Evolutionary conservation across 2,329 filamentous ascomycete genomes (phyloP).

Genomic region (Aspergillus texensis): DNA sequence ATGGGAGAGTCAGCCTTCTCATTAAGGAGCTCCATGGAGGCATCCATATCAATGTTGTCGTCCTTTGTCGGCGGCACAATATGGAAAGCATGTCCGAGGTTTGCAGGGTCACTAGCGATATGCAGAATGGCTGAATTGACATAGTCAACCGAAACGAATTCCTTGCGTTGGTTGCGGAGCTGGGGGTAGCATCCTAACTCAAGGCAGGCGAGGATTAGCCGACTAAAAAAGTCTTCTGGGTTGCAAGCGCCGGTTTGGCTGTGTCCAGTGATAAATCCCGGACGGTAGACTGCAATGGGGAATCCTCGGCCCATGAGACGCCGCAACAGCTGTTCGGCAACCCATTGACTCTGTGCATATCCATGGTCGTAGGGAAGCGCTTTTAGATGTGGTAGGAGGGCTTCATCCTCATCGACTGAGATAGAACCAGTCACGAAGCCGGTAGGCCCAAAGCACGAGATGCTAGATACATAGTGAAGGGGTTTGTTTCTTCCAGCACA

Average conservation of each 20-base stretch:
- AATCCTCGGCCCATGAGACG: constrained; percentile 75
- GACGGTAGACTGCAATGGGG: constrained; percentile 70
- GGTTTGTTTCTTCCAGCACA: constrained; percentile 35
- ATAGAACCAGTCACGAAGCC: constrained; percentile 22
- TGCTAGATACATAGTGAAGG: constrained; percentile 29
- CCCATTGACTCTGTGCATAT: constrained; percentile 87
- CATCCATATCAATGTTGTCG: constrained; percentile 14
- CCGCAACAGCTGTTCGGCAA: constrained; percentile 65
- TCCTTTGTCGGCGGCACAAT: constrained; percentile 23
- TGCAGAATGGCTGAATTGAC: constrained; percentile 24
- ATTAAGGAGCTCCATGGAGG: not conserved
- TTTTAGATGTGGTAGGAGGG: constrained; percentile 20
- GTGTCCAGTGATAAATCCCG: constrained; percentile 79
- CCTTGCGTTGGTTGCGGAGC: constrained; percentile 27
- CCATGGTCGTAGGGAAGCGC: constrained; percentile 64
- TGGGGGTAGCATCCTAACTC: constrained; percentile 58
- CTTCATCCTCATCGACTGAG: constrained; percentile 23
- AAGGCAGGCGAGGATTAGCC: constrained; percentile 77
- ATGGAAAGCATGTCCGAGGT: constrained; percentile 23
- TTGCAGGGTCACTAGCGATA: constrained; percentile 16
- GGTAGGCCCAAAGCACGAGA: constrained; percentile 26
- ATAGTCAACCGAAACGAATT: constrained; percentile 32
- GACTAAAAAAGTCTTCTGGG: constrained; percentile 82
- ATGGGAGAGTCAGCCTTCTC: not conserved
- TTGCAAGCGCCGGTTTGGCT: constrained; percentile 62